Evolutionary conservation across 2,329 filamentous ascomycete genomes (phyloP).

Genomic region (Diaporthe caulivora): DNA sequence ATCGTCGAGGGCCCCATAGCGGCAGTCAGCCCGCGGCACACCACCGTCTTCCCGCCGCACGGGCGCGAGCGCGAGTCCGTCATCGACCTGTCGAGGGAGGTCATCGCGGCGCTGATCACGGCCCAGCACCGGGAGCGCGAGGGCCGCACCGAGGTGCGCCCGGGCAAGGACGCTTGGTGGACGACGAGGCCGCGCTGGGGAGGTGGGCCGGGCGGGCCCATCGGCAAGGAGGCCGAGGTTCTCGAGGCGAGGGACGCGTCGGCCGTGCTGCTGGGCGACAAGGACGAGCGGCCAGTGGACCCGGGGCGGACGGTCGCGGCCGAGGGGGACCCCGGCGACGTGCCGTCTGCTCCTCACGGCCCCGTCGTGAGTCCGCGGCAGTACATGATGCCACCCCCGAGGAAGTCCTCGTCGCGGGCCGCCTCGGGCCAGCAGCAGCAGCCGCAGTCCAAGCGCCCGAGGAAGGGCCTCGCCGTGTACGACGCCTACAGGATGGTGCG

Average conservation of each 20-base stretch:
- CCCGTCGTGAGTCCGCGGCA: not conserved
- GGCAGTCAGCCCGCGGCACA: conserved; percentile 69
- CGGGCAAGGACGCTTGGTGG: conserved; percentile 74
- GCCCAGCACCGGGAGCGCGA: conserved; percentile 74
- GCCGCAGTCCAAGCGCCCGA: conserved; percentile 60
- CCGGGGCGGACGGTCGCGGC: not conserved
- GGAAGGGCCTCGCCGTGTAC: conserved; percentile 70
- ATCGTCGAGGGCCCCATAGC: conserved; percentile 73
- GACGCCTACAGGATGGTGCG: conserved; percentile 74
- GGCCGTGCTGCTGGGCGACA: conserved; percentile 60
- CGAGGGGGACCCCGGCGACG: not conserved
- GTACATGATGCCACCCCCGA: not conserved
- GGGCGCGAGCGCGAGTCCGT: conserved; percentile 67
- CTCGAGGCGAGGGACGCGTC: conserved; percentile 54
- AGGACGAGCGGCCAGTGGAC: conserved; percentile 50
- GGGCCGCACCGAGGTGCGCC: conserved; percentile 65
- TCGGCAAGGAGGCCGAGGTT: conserved; percentile 64
- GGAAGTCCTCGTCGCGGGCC: conserved; percentile 14
- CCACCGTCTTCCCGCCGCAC: conserved; percentile 59
- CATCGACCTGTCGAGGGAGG: conserved; percentile 72
- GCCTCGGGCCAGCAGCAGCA: conserved; percentile 3
- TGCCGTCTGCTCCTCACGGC: not conserved
- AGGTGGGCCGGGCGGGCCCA: conserved; percentile 71
- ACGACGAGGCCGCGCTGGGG: conserved; percentile 72
- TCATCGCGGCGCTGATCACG: conserved; percentile 70